Evolutionary conservation across 805 yeast species (phyloP).

Genomic region (Kodamaea laetipori): DNA sequence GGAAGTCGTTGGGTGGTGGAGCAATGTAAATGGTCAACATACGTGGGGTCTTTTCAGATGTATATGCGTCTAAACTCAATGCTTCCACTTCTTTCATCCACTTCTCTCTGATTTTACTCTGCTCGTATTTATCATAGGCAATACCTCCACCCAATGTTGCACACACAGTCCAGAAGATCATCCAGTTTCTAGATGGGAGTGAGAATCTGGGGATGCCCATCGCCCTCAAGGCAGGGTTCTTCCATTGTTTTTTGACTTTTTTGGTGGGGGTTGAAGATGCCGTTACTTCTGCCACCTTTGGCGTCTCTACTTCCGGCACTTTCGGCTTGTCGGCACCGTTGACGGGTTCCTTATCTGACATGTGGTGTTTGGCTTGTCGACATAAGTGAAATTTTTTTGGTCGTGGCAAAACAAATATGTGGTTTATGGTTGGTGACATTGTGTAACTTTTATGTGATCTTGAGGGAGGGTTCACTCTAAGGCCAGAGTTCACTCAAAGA

Average conservation of each 20-base stretch:
- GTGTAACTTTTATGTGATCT: too few relatives aligned
- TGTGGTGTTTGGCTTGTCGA: neutral
- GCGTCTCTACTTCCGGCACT: neutral
- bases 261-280: neutral
- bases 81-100: constrained; percentile 64
- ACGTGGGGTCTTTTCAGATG: constrained; percentile 60
- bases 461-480: too few relatives aligned
- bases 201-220: constrained; percentile 81
- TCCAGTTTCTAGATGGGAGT: constrained; percentile 91
- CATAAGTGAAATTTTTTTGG: constrained; percentile 4
- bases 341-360: constrained; percentile 5
- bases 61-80: constrained; percentile 49
- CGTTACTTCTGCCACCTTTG: neutral
- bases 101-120: constrained; percentile 59
- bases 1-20: constrained; percentile 94
- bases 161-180: constrained; percentile 77
- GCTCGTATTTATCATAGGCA: constrained; percentile 76
- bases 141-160: constrained; percentile 72
- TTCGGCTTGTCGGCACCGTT: constrained; percentile 6
- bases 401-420: constrained; percentile 4
- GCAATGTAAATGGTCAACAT: constrained; percentile 81
- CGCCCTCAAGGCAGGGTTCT: constrained; percentile 78
- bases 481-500: too few relatives aligned
- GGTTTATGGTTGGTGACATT: too few relatives aligned
- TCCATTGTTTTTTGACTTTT: constrained; percentile 45